Percentiles rank a stretch among this genome's conserved stretches.
Conservation (phyloP, 192 early-diverging fungal species). For the Podila epicladia region DNA sequence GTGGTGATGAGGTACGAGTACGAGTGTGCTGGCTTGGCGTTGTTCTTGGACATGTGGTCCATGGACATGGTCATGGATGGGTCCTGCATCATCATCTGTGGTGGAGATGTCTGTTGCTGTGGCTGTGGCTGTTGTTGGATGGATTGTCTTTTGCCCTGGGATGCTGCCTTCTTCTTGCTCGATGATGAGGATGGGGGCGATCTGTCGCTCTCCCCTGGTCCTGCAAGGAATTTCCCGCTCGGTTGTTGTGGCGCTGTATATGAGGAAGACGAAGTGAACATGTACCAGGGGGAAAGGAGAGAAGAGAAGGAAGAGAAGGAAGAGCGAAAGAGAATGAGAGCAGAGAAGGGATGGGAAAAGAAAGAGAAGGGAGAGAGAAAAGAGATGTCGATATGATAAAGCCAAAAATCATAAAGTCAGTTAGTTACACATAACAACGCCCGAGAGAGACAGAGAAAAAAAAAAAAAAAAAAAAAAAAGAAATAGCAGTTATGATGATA, state of each 20-base stretch:
- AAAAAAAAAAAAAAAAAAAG: neutral
- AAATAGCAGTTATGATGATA: neutral
- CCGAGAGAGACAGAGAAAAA: neutral
- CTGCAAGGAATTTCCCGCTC: constrained; percentile 16
- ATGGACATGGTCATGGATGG: constrained; percentile 7
- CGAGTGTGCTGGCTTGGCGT: constrained; percentile 77
- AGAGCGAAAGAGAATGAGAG: neutral
- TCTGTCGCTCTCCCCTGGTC: constrained; percentile 7
- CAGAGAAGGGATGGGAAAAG: constrained; percentile 3
- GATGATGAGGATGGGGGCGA: neutral
- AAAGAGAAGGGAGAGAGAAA: neutral
- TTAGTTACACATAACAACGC: neutral
- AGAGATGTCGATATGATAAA: neutral
- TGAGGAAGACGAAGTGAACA: constrained; percentile 14
- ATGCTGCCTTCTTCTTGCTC: neutral
- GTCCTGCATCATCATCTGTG: neutral
- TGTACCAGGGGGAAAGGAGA: constrained; percentile 9
- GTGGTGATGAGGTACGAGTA: constrained; percentile 87
- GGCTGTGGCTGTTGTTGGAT: neutral
- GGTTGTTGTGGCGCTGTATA: neutral
- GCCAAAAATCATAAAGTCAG: constrained; percentile 5
- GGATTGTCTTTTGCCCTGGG: constrained; percentile 14
- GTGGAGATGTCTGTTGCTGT: constrained; percentile 24
- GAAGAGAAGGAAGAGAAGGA: neutral
- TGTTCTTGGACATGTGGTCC: constrained; percentile 37